These are phyloP conservation scores for Astrephomene gubernaculifera DNA, from an alignment of 139 green algal genomes.

Conservation along the genomic window DNA sequence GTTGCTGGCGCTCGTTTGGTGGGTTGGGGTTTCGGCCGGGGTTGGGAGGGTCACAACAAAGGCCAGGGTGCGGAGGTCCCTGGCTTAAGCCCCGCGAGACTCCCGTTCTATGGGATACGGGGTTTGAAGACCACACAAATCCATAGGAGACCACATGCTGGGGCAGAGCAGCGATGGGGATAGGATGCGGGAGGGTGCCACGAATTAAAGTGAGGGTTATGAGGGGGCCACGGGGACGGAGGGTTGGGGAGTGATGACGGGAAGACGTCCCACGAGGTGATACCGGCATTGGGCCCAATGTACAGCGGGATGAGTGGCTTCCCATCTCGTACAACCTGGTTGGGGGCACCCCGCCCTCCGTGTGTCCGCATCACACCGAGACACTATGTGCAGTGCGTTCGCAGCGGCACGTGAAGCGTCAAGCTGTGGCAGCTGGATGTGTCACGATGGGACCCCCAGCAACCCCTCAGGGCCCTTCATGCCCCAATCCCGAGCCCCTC, in stretches of 20 bases:
- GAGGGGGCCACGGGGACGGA: too few relatives aligned
- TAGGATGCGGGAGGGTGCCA: neutral
- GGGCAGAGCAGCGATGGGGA: neutral
- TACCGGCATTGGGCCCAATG: too few relatives aligned
- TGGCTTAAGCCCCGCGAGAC: neutral
- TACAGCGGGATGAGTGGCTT: too few relatives aligned
- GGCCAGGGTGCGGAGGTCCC: too few relatives aligned
- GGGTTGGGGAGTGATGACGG: too few relatives aligned
- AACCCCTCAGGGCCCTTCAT: neutral
- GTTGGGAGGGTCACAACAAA: too few relatives aligned
- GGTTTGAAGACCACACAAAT: too few relatives aligned
- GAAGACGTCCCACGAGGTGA: too few relatives aligned
- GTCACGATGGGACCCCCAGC: neutral
- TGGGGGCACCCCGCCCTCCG: too few relatives aligned
- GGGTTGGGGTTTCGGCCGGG: neutral
- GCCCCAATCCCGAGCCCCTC: neutral
- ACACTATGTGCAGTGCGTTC: neutral
- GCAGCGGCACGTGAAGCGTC: neutral
- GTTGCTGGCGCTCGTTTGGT: conserved; percentile 48
- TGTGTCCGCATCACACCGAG: neutral
- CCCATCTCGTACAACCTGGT: too few relatives aligned
- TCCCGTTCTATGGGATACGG: neutral
- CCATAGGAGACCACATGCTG: neutral
- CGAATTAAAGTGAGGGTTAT: neutral
- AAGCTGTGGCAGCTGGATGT: neutral